phyloP scores from a whole-genome alignment of 495 filamentous ascomycete species.

The Penicillium pulvis region DNA sequence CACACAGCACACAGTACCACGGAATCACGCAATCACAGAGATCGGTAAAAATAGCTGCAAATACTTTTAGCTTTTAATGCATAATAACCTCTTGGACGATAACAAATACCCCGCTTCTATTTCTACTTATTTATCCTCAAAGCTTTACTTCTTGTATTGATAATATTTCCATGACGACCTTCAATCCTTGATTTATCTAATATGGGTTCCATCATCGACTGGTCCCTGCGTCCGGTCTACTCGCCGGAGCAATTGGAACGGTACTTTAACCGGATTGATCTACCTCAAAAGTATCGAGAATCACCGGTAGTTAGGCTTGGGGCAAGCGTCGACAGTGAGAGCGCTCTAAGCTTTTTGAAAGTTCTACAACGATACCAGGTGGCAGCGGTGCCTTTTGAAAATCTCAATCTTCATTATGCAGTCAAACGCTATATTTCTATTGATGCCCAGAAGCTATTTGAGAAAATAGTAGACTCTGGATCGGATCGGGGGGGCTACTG shows the following conservation, averaged over 20 bases:
- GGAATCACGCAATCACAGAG: no score
- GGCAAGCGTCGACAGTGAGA: conserved; percentile 6
- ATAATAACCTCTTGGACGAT: no score
- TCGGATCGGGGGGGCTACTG: conserved; percentile 64
- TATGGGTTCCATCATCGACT: conserved; percentile 15
- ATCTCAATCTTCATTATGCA: conserved; percentile 55
- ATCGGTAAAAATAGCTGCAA: no score
- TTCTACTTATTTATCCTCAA: no score
- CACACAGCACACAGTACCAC: no score
- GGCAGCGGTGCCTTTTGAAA: conserved; percentile 67
- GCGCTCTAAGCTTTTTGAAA: conserved; percentile 15
- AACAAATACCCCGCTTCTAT: no score
- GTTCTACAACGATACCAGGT: conserved; percentile 43
- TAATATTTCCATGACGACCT: no score
- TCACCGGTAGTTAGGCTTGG: conserved; percentile 8
- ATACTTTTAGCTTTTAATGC: no score
- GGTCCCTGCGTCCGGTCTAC: conserved; percentile 19
- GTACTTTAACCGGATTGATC: conserved; percentile 25
- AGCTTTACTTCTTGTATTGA: no score
- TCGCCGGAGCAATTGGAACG: conserved; percentile 13
- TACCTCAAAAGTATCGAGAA: conserved; percentile 17
- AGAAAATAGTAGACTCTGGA: conserved; percentile 59
- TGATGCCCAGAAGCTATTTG: conserved; percentile 33
- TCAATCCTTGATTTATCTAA: not conserved
- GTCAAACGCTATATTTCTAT: conserved; percentile 2